Conservation (phyloP, 2,329 filamentous ascomycete genomes). For the Colletotrichum sp. region DNA sequence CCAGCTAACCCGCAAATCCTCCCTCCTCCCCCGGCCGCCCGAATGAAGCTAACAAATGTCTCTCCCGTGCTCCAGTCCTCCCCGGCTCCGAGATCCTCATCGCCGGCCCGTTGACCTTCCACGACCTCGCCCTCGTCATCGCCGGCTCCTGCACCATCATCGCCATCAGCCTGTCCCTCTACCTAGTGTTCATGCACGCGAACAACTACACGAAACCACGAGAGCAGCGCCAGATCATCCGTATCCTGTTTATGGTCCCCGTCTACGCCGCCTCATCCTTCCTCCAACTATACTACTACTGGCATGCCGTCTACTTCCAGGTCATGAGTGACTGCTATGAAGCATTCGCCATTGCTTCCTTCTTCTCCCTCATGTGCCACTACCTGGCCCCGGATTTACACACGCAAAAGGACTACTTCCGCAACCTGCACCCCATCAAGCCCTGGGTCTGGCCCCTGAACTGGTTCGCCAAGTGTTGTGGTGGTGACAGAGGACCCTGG, state of each 20-base stretch:
- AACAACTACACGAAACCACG: constrained; percentile 63
- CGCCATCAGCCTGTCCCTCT: constrained; percentile 57
- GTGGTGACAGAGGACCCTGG: constrained; percentile 71
- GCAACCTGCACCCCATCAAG: constrained; percentile 65
- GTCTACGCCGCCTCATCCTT: constrained; percentile 78
- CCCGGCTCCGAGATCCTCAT: constrained; percentile 51
- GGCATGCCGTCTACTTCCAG: constrained; percentile 79
- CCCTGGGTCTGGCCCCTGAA: constrained; percentile 78
- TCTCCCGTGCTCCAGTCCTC: constrained; percentile 34
- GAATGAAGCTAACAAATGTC: not conserved
- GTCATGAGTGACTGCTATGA: constrained; percentile 87
- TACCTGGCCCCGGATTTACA: constrained; percentile 80
- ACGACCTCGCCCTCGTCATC: constrained; percentile 57
- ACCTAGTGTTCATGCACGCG: constrained; percentile 63
- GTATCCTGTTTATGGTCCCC: constrained; percentile 87
- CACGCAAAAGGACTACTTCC: constrained; percentile 82
- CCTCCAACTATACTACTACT: constrained; percentile 75
- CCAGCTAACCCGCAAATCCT: not conserved
- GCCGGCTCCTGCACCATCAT: constrained; percentile 52
- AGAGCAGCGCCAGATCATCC: constrained; percentile 75
- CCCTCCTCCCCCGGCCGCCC: not conserved
- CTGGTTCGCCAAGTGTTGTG: constrained; percentile 73
- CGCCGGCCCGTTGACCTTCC: constrained; percentile 55
- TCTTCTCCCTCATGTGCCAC: constrained; percentile 82
- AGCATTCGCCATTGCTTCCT: constrained; percentile 85